Conservation (phyloP, 2,329 filamentous ascomycete genomes). For the Nothopassalora personata region DNA sequence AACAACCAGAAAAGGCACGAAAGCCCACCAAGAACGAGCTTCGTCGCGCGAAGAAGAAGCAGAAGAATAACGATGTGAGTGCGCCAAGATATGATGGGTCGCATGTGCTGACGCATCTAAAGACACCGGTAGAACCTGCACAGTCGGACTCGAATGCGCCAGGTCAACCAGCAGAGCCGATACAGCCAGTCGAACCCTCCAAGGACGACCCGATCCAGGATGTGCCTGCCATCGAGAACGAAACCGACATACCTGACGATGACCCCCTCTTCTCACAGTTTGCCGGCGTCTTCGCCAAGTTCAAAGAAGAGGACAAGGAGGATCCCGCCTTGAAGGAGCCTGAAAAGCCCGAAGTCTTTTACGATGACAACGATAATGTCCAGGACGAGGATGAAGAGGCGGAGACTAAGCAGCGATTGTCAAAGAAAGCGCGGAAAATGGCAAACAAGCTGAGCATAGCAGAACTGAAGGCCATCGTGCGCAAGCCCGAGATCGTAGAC, state of each 20-base stretch:
- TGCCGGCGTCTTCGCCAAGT: conserved; percentile 75
- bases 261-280: conserved; percentile 80
- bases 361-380: conserved; percentile 78
- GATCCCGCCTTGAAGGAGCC: conserved; percentile 55
- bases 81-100: neutral
- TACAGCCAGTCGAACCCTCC: conserved; percentile 24
- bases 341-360: conserved; percentile 81
- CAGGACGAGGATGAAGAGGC: conserved; percentile 72
- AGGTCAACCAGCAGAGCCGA: conserved; percentile 24
- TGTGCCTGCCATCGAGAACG: conserved; percentile 20
- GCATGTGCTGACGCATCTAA: conserved; percentile 11
- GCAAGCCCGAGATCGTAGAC: conserved; percentile 88
- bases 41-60: conserved; percentile 90
- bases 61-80: conserved; percentile 61
- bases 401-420: conserved; percentile 63
- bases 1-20: conserved; percentile 31
- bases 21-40: conserved; percentile 94
- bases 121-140: conserved; percentile 11
- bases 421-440: conserved; percentile 91
- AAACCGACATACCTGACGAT: conserved; percentile 26
- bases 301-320: conserved; percentile 53
- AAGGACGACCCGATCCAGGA: conserved; percentile 26
- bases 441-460: conserved; percentile 90
- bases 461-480: conserved; percentile 86
- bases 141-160: conserved; percentile 31